Conservation (phyloP, 2,329 filamentous ascomycete species). For the Coniochaeta prunicola region DNA sequence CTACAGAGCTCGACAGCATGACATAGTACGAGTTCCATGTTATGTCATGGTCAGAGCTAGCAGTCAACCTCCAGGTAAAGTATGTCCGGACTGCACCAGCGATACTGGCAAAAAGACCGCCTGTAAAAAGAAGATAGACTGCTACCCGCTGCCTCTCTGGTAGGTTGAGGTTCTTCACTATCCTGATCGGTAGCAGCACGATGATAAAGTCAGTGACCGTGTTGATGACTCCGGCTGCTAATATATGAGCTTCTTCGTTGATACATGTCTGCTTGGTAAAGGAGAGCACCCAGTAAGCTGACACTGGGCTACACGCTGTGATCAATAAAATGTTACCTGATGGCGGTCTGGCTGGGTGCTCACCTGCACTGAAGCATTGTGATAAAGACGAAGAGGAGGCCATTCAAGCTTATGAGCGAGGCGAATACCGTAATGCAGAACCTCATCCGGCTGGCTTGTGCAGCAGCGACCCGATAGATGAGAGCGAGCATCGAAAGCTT, state of each 20-base stretch:
- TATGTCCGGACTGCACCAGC: conserved; percentile 30
- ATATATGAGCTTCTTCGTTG: conserved; percentile 41
- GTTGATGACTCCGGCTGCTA: conserved; percentile 50
- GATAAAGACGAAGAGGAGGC: conserved; percentile 27
- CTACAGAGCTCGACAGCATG: conserved; percentile 27
- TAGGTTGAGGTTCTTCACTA: conserved; percentile 36
- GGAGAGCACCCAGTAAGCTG: conserved; percentile 29
- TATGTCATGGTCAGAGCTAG: conserved; percentile 20
- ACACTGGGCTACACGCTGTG: conserved; percentile 23
- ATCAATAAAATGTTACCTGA: background rate
- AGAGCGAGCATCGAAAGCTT: conserved; percentile 33
- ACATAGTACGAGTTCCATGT: conserved; percentile 28
- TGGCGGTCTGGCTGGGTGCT: conserved; percentile 5
- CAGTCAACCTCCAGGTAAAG: conserved; percentile 22
- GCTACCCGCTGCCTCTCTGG: conserved; percentile 37
- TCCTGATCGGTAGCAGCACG: conserved; percentile 42
- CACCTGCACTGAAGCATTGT: conserved; percentile 31
- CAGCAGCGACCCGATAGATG: conserved; percentile 26
- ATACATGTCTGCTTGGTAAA: conserved; percentile 30
- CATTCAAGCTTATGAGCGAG: conserved; percentile 20
- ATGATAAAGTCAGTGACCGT: conserved; percentile 51
- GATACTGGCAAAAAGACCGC: conserved; percentile 39
- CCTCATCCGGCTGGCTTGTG: conserved; percentile 21
- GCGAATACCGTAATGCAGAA: conserved; percentile 21
- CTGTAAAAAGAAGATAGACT: conserved; percentile 38